Conservation (phyloP, 352 stramenopile species). For the Phytophthora tentaculata region DNA sequence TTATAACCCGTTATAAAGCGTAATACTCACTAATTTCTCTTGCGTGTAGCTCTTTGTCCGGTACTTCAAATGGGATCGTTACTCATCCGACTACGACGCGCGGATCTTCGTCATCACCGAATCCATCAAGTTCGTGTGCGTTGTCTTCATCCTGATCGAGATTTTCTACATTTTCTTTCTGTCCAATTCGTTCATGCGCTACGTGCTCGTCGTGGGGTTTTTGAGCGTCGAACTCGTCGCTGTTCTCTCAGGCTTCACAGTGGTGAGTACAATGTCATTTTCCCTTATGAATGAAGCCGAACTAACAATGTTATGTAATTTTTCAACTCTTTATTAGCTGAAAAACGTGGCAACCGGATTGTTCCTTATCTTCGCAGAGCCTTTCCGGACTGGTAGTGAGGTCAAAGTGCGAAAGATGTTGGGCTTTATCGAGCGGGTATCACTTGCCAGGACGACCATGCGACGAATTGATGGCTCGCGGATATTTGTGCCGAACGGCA, state of each 20-base stretch:
- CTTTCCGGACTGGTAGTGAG: slow-evolving; percentile 74
- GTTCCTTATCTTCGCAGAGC: slow-evolving; percentile 87
- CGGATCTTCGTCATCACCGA: slow-evolving; percentile 85
- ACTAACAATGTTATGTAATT: slow-evolving; percentile 5
- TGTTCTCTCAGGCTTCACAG: slow-evolving; percentile 70
- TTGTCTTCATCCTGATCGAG: slow-evolving; percentile 80
- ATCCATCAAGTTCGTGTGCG: slow-evolving; percentile 76
- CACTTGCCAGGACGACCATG: slow-evolving; percentile 76
- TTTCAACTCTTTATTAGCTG: slow-evolving; percentile 51
- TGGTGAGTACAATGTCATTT: slow-evolving; percentile 38
- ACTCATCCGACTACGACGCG: slow-evolving; percentile 66
- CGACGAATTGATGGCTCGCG: slow-evolving; percentile 65
- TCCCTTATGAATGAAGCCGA: background rate
- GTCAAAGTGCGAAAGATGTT: slow-evolving; percentile 55
- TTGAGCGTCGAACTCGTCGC: slow-evolving; percentile 68
- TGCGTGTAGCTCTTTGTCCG: slow-evolving; percentile 65
- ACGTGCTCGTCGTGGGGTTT: slow-evolving; percentile 74
- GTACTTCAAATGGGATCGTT: slow-evolving; percentile 80
- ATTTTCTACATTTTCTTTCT: slow-evolving; percentile 89
- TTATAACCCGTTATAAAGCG: background rate
- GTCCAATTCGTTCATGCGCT: slow-evolving; percentile 61
- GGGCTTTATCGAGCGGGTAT: slow-evolving; percentile 81
- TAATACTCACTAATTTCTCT: background rate
- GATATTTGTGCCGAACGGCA: slow-evolving; percentile 82
- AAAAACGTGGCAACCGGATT: slow-evolving; percentile 85